Base-by-base conservation (phyloP, 2,329 filamentous ascomycete species). In the Lizonia empirigonia region DNA sequence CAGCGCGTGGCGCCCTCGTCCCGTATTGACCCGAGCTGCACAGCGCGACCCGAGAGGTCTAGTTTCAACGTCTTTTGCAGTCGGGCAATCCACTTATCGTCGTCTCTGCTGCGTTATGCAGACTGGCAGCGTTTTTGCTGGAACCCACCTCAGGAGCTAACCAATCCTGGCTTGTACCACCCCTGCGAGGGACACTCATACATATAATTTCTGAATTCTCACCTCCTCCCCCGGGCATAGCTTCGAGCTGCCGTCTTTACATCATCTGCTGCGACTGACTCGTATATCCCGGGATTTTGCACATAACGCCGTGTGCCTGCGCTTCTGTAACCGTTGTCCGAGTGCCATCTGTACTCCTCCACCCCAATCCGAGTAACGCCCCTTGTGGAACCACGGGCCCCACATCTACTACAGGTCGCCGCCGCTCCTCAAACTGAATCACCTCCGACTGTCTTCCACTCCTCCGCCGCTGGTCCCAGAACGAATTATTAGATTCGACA, bases 401-500 rank as follows among this genome's bases (percentile, higher is more conserved):
- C 59, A 59, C 50, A 23, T 58, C 50, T 61, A 58, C 55, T 63
- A 62, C 32, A 62, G 52, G 37, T 23, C 44, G 44, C 56, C 24
- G 27, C 48, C 24, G 49, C 53, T 52, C 53, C 56, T 52, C 48
- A 41, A n/a, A 38, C 56, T 44, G 42, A 44, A 20, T 38, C 29
- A 24, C 40, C 9, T 38, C 30, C 30, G n/a, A 10, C 23, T 30
- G 36, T 50, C 47, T 54, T 48, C 30, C 41, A 50, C 61, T 57
- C 47, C 54, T 59, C 55, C 59, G 52, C 68, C 60, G 59, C 65
- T 58, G 58, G 63, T 63, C 64, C 60, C 59, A 44, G 53, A 58
- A 44, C 68, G 70, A 65, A 70, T 72, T 71, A 68, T 70, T 71
- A 71, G 68, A 72, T 71, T 71, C 69, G 65, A 64, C 60, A 44